phyloP scores from a whole-genome alignment of 768 basidiomycete species.

The Pleurotus ostreatus region DNA sequence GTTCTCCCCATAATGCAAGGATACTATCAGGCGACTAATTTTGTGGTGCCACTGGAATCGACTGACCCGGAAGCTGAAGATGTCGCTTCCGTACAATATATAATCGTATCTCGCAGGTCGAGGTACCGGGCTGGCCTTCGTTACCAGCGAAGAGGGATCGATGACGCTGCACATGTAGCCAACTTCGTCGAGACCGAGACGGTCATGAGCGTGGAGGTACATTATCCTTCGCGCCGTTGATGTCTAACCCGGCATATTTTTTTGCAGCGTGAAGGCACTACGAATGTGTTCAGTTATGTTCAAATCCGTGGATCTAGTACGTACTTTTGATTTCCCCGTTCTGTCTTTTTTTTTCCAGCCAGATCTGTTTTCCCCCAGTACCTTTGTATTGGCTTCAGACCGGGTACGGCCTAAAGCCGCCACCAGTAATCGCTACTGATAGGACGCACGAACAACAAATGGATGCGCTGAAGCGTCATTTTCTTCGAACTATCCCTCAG shows the following conservation, averaged over 20 bases:
- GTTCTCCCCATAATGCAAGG: constrained; percentile 93
- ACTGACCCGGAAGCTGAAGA: constrained; percentile 36
- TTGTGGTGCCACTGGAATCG: constrained; percentile 54
- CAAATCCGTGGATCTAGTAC: constrained; percentile 90
- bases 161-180: constrained; percentile 89
- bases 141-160: constrained; percentile 92
- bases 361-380: constrained; percentile 42
- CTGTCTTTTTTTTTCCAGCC: not conserved
- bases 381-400: constrained; percentile 92
- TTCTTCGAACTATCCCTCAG: constrained; percentile 53
- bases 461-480: constrained; percentile 70
- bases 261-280: constrained; percentile 62
- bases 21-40: constrained; percentile 73
- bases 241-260: too few species aligned
- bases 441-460: constrained; percentile 69
- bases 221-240: not conserved
- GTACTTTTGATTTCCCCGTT: constrained; percentile 18
- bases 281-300: constrained; percentile 83
- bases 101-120: constrained; percentile 82
- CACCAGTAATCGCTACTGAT: constrained; percentile 72
- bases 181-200: constrained; percentile 97
- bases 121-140: constrained; percentile 88
- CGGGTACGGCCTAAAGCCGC: constrained; percentile 83
- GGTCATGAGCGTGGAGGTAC: constrained; percentile 76
- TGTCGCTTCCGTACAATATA: constrained; percentile 65